Conservation (phyloP, 805 yeast species). For the Candida railenensis region DNA sequence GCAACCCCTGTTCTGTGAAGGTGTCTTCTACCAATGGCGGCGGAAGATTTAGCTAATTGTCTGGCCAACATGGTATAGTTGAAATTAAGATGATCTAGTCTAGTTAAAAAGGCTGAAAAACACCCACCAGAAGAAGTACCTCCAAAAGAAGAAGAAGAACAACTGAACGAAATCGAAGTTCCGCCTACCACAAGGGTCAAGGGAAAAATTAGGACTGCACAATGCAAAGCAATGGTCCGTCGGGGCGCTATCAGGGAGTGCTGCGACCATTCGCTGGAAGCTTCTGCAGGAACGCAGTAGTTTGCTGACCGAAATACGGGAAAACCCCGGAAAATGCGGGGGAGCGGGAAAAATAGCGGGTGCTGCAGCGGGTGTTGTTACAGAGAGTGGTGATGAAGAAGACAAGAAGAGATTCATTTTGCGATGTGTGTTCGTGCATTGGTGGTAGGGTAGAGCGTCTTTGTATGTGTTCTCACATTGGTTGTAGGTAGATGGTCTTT, state of each 20-base stretch:
- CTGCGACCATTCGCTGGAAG: background rate
- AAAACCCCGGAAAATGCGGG: background rate
- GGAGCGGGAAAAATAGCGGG: background rate
- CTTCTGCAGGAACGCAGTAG: background rate
- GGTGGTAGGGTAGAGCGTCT: too few species aligned
- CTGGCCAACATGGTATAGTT: slow-evolving; percentile 1
- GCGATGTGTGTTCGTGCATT: too few species aligned
- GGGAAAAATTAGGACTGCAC: background rate
- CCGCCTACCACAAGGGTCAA: too few species aligned
- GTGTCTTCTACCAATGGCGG: slow-evolving; percentile 6
- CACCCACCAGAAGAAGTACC: too few species aligned
- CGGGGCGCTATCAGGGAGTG: background rate
- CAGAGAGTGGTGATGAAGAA: too few species aligned
- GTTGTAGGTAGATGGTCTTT: too few species aligned
- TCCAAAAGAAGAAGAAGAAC: too few species aligned
- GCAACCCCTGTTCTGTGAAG: slow-evolving; percentile 4
- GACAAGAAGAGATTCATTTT: too few species aligned
- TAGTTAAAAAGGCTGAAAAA: too few species aligned
- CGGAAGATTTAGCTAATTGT: background rate
- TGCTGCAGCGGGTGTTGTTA: too few species aligned
- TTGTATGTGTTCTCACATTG: too few species aligned
- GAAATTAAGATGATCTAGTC: background rate
- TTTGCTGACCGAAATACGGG: background rate
- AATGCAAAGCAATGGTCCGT: background rate
- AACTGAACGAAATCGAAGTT: too few species aligned